Evolutionary conservation across 306 rosid genomes (phyloP), one percentile per base, ranked within the genome.

Genomic region (Citrullus colocynthis): DNA sequence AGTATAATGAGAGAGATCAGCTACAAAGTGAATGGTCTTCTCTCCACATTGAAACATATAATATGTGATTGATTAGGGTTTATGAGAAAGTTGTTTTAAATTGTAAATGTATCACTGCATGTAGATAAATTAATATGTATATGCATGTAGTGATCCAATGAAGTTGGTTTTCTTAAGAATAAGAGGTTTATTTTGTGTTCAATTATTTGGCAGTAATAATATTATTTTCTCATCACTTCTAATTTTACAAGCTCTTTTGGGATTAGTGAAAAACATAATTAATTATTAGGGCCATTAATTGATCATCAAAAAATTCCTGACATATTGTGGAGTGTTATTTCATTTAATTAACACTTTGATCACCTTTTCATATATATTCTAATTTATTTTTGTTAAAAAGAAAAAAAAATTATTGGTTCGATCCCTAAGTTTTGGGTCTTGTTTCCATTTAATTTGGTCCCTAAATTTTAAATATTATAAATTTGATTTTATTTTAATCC

Each of bases 71-170:
- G 9, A 21, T 11, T 71, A 44, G 56, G 77, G 77, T 73, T 51
- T 13, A 30, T 73, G 36, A 71, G 21, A 51, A 70, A 73, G 77
- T 73, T 73, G 28, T 49, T 73, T 73, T 17, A 13, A 13, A 48
- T 30, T 73, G 77, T 73, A 73, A 73, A 73, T 73, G 61, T 48
- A 73, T 49, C 77, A 73, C 44, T 73, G 28, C 60, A 49, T 73
- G 77, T 73, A 51, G 15, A 73, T 34, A 34, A 49, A 73, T 73
- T 71, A 17, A 49, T 51, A 49, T 51, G 21, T 6, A 73, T n/a
- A 30, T 73, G 77, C 77, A 73, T 73, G 77, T 51, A 28, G 60
- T 73, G 77, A 73, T 73, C 61, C 8, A 48, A 73, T 30, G 30
- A 73, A 73, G 44, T 73, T 51, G 41, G 9, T 48, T 28, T 73